Conservation (phyloP, 140 eudicot species). For the Ambrosia hybrid region DNA sequence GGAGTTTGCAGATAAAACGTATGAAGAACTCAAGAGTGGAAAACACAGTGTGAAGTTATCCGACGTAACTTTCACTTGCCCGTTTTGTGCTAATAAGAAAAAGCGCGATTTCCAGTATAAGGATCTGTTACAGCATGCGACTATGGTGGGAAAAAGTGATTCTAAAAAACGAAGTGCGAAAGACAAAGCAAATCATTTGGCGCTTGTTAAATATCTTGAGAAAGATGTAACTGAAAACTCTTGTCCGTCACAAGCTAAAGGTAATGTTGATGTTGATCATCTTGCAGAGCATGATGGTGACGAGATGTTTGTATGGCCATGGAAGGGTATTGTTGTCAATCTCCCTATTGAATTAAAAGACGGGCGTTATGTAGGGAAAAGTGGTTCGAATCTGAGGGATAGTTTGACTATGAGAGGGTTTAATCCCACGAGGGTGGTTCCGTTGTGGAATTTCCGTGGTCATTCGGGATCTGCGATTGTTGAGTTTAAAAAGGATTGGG, state of each 20-base stretch:
- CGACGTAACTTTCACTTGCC: slow-evolving; percentile 58
- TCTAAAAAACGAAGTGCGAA: slow-evolving; percentile 58
- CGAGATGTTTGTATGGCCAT: slow-evolving; percentile 85
- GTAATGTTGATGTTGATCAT: slow-evolving; percentile 27
- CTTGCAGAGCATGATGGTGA: slow-evolving; percentile 56
- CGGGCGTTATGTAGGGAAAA: slow-evolving; percentile 64
- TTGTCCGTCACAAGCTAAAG: slow-evolving; percentile 38
- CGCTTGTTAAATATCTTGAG: slow-evolving; percentile 53
- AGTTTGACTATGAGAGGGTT: slow-evolving; percentile 50
- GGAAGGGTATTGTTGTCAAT: slow-evolving; percentile 71
- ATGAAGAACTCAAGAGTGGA: slow-evolving; percentile 57
- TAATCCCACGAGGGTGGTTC: slow-evolving; percentile 60
- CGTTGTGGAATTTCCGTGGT: slow-evolving; percentile 70
- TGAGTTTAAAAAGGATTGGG: slow-evolving; percentile 61
- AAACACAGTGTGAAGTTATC: slow-evolving; percentile 48
- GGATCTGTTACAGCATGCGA: slow-evolving; percentile 77
- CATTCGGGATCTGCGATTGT: slow-evolving; percentile 70
- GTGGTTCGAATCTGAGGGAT: slow-evolving; percentile 71
- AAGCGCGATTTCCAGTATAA: slow-evolving; percentile 52
- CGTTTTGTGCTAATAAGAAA: slow-evolving; percentile 65
- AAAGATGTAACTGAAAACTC: slow-evolving; percentile 37
- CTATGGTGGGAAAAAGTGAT: slow-evolving; percentile 53
- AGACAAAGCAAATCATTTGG: slow-evolving; percentile 73
- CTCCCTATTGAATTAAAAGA: slow-evolving; percentile 53
- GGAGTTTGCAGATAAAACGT: slow-evolving; percentile 53